Evolutionary conservation across 2,329 filamentous ascomycete genomes (phyloP), one percentile per base, ranked within the genome.

Genomic region (Didymella segeticola): DNA sequence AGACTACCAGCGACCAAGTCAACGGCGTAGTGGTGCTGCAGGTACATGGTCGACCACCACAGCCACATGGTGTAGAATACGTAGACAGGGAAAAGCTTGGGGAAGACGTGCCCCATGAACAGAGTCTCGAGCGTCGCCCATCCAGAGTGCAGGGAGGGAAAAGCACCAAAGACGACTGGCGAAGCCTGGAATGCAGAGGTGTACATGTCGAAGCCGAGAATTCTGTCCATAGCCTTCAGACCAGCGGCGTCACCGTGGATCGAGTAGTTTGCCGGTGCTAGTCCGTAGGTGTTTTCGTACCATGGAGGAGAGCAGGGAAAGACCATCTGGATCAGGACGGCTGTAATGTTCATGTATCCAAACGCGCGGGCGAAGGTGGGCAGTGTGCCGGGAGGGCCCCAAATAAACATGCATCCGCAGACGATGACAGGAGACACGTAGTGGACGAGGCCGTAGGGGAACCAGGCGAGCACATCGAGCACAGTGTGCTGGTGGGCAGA

Each of bases 41-140:
- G 85, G 72, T 98, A 97, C 91, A 98, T 96, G 64, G 93, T 98
- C 11, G 93, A 90, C 92, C 93, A 98, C 90, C 92, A 97, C 68
- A 97, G 87, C 93, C 93, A 97, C 71, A 89, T 84, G 37, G 89
- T 89, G 76, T 97, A 98, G 60, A 84, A 82, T 60, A 93, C 84
- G 77, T 96, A 96, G 47, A 95, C 77, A 11, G 88, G 86, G 62
- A 89, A 87, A 62, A 96, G 83, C 57, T 86, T 86, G 4, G 93
- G 93, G 81, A 98, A 97, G 73, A 90, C 87, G 76, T 96, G 89
- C 75, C 89, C 90, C 87, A 98, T 90, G 81, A 97, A 96, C 14
- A 97, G 83, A 19, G 91, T 92, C 75, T 96, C 91, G 48, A 96
- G 82, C 4, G 92, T 93, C 8, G 93, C 92, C 73, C 91, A 92